These are phyloP conservation scores for Angomonas deanei DNA, from an alignment of 208 protist genomes.

Conservation along the genomic window DNA sequence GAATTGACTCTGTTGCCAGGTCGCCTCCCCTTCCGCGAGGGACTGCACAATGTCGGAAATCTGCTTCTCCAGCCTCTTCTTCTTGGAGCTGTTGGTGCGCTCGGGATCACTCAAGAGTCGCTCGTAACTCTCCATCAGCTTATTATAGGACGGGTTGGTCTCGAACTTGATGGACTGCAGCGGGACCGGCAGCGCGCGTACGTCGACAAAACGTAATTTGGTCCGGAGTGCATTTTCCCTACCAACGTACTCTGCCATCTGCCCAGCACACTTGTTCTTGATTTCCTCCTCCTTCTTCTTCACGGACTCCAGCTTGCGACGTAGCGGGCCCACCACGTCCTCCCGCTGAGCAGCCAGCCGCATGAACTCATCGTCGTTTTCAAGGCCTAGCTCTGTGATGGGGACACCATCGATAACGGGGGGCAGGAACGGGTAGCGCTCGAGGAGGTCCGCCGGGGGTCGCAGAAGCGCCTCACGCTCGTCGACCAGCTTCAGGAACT, in stretches of 20 bases:
- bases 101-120: neutral
- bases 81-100: conserved; percentile 1
- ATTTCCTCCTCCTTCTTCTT: conserved; percentile 47
- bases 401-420: conserved; percentile 34
- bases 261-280: conserved; percentile 23
- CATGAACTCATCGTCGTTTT: conserved; percentile 51
- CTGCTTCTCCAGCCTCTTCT: conserved; percentile 23
- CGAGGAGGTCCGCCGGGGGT: conserved; percentile 33
- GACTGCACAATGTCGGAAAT: conserved; percentile 19
- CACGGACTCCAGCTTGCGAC: conserved; percentile 29
- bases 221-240: conserved; percentile 30
- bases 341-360: conserved; percentile 49
- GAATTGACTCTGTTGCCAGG: conserved; percentile 9
- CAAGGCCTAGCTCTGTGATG: conserved; percentile 39
- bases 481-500: conserved; percentile 27
- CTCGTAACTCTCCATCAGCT: neutral
- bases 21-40: conserved; percentile 19
- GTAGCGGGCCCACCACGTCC: conserved; percentile 40
- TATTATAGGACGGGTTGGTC: conserved; percentile 17
- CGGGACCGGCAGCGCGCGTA: conserved; percentile 18
- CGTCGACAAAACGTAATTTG: conserved; percentile 29
- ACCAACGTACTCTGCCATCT: conserved; percentile 22
- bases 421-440: conserved; percentile 53
- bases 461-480: conserved; percentile 27
- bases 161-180: conserved; percentile 34